Evolutionary conservation across 441 rosid species (phyloP).

Genomic region (Manihot esculenta): DNA sequence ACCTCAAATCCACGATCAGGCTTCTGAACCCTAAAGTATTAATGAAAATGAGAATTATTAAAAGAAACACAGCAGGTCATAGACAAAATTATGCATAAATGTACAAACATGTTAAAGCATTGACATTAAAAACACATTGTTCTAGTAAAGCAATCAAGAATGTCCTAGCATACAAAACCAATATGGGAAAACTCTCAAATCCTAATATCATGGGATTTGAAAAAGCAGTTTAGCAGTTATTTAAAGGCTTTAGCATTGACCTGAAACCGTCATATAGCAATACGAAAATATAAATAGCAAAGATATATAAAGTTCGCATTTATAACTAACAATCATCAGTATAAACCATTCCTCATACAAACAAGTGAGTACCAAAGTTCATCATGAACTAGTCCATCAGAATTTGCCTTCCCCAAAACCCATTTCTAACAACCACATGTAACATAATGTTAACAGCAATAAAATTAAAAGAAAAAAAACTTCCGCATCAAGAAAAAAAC

Average conservation of each 20-base stretch:
- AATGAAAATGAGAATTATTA: constrained; percentile 23
- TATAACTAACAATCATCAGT: background rate
- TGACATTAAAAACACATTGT: background rate
- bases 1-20: constrained; percentile 55
- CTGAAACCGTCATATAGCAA: background rate
- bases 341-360: background rate
- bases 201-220: background rate
- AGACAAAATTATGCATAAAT: background rate
- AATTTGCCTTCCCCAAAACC: background rate
- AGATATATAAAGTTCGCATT: background rate
- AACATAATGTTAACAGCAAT: background rate
- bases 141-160: background rate
- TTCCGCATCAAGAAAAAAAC: background rate
- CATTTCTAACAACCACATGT: background rate
- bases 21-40: constrained; percentile 61
- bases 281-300: background rate
- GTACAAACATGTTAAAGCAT: background rate
- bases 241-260: background rate
- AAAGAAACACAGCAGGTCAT: background rate
- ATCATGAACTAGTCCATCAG: no score
- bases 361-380: no score
- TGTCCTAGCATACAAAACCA: background rate
- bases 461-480: background rate
- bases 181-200: background rate
- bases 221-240: background rate